These are phyloP conservation scores for Metarhizium robertsii DNA, from an alignment of 2,329 filamentous ascomycete species.

Conservation along the genomic window DNA sequence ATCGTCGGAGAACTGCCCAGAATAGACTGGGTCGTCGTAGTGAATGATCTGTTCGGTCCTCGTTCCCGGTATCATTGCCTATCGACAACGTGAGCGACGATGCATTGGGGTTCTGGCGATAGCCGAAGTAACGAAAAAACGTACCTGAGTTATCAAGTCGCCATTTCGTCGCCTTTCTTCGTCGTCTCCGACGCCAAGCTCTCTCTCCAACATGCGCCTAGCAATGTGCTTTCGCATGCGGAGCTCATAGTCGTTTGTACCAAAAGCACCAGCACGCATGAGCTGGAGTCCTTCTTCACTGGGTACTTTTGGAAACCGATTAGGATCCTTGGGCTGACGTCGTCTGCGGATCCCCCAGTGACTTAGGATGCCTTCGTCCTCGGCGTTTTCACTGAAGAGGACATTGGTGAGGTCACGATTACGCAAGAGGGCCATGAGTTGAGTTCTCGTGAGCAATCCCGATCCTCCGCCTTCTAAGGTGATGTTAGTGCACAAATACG, in stretches of 20 bases:
- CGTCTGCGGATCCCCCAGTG: slow-evolving; percentile 37
- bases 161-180: slow-evolving; percentile 52
- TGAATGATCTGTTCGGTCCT: slow-evolving; percentile 81
- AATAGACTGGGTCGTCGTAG: slow-evolving; percentile 80
- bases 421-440: slow-evolving; percentile 31
- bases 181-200: slow-evolving; percentile 62
- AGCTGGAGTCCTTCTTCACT: slow-evolving; percentile 66
- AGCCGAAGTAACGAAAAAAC: slow-evolving; percentile 4
- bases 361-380: slow-evolving; percentile 23
- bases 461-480: slow-evolving; percentile 15
- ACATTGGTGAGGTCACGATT: slow-evolving; percentile 27
- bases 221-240: slow-evolving; percentile 52
- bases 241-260: slow-evolving; percentile 49
- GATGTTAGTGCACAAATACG: not conserved
- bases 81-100: not conserved
- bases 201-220: slow-evolving; percentile 67
- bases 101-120: not conserved
- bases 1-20: slow-evolving; percentile 92
- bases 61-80: slow-evolving; percentile 69
- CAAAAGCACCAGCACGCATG: slow-evolving; percentile 78
- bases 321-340: slow-evolving; percentile 33
- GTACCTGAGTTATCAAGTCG: slow-evolving; percentile 58
- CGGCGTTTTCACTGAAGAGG: slow-evolving; percentile 27
- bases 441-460: slow-evolving; percentile 23
- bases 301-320: slow-evolving; percentile 73